Percentiles rank a stretch among this genome's conserved stretches.
Evolutionary conservation across 768 basidiomycete genomes (phyloP).

Genomic region (Lactarius tabidus): DNA sequence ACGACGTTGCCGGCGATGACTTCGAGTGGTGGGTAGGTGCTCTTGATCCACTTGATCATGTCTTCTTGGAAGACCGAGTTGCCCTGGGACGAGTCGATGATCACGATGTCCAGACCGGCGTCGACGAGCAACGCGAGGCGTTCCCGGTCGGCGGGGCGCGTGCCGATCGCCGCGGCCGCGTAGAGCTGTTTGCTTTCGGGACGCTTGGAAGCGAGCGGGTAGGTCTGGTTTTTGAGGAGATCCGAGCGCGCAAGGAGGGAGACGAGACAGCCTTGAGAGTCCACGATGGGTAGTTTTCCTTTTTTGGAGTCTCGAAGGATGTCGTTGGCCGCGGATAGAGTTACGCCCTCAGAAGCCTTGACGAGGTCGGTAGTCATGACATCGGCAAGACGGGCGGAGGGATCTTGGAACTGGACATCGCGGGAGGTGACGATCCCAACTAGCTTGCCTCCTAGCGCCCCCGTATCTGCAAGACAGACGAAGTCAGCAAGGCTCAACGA

Average conservation of each 20-base stretch:
- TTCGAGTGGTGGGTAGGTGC: slow-evolving; percentile 78
- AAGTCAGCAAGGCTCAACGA: slow-evolving; percentile 28
- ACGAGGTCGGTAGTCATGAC: slow-evolving; percentile 91
- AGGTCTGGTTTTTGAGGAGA: slow-evolving; percentile 95
- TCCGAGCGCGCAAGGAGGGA: slow-evolving; percentile 95
- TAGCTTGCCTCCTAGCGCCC: slow-evolving; percentile 83
- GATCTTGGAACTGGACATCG: slow-evolving; percentile 88
- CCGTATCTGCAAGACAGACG: slow-evolving; percentile 58
- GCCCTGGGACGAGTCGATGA: slow-evolving; percentile 95
- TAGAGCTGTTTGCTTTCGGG: slow-evolving; percentile 92
- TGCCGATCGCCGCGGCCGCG: slow-evolving; percentile 94
- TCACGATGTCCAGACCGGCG: slow-evolving; percentile 91
- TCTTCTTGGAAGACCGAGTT: slow-evolving; percentile 93
- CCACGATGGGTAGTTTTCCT: slow-evolving; percentile 90
- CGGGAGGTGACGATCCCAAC: slow-evolving; percentile 95
- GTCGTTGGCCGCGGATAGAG: slow-evolving; percentile 85
- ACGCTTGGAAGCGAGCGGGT: slow-evolving; percentile 89
- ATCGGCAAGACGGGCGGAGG: slow-evolving; percentile 58
- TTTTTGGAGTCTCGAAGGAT: slow-evolving; percentile 96
- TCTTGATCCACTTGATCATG: slow-evolving; percentile 92
- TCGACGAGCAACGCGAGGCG: slow-evolving; percentile 83
- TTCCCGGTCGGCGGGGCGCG: slow-evolving; percentile 81
- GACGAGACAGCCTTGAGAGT: slow-evolving; percentile 58
- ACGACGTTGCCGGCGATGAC: slow-evolving; percentile 98
- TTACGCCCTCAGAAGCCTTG: slow-evolving; percentile 84